Evolutionary conservation across 148 eudicot genomes (phyloP), one percentile per base, ranked within the genome.

Genomic region (Fagopyrum esculentum): DNA sequence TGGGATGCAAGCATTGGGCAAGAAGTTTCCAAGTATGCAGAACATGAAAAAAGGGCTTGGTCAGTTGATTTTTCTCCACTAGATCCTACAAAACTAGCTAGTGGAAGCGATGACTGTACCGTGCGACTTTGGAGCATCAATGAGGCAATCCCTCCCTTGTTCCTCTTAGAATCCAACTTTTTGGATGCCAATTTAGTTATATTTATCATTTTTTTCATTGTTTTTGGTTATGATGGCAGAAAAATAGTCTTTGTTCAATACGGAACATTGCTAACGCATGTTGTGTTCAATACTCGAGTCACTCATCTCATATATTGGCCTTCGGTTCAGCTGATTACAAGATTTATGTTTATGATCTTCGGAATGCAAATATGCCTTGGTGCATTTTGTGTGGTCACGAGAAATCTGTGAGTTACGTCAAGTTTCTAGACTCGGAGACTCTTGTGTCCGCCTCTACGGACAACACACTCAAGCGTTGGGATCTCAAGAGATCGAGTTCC

Each of bases 1-100:
- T 96, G 99, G 99, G 99, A 96, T 84, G 91, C 87, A 35, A 82
- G 89, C 49, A 90, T 91, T 50, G 93, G 97, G 74, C 90, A 96
- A 84, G 84, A 12, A 12, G 78, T 92, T 71, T 79, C 82, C 35
- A 84, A 84, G 73, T 83, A 81, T 79, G 75, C 35, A 26, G 98
- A 92, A 76, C 99, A 96, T 76, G 73, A 68, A 35, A 85, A 82
- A 74, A 84, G 99, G 82, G 97, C 97, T 56, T 96, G 99, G 99
- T 92, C 98, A 64, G 94, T 96, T 78, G 98, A 96, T 70, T 92
- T 92, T 54, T 96, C 98, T 73, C 86, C 29, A 50, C 83, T 88
- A 59, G 93, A 90, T 80, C 98, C 99, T 40, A 89, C 84, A 48
- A 92, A 82, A 72, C 78, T 96, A 16, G 98, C 89, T 77, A 96